phyloP scores from a whole-genome alignment of 441 rosid genomes.

The Mallotus japonicus region DNA sequence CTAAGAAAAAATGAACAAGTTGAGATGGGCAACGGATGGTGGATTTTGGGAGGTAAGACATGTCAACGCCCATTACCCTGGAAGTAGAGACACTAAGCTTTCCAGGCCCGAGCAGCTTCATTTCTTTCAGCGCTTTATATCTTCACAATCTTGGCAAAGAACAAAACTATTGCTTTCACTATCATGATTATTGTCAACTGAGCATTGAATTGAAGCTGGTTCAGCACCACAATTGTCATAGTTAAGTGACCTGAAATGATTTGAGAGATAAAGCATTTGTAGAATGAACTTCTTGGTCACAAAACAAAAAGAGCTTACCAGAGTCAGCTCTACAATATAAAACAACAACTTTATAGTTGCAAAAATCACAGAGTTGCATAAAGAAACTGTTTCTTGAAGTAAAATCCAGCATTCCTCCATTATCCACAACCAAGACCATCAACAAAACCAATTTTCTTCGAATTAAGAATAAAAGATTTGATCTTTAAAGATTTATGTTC shows the following conservation, averaged over 20 bases:
- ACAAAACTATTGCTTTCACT: conserved; percentile 26
- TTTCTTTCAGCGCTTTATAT: no score
- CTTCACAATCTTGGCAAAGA: conserved; percentile 43
- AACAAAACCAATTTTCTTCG: no score
- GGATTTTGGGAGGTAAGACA: conserved; percentile 78
- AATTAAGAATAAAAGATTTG: no score
- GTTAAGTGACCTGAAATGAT: conserved; percentile 44
- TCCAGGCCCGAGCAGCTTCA: no score
- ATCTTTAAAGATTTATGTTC: no score
- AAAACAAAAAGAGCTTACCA: conserved; percentile 46
- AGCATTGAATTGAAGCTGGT: conserved; percentile 34
- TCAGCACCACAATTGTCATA: conserved; percentile 38
- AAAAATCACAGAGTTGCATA: conserved; percentile 38
- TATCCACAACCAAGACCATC: neutral
- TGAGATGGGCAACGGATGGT: conserved; percentile 77
- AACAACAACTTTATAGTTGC: conserved; percentile 37
- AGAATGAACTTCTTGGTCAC: conserved; percentile 49
- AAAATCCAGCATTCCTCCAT: conserved; percentile 19
- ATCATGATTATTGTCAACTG: neutral
- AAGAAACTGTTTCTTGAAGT: conserved; percentile 16
- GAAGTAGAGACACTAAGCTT: no score
- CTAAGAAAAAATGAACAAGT: conserved; percentile 49
- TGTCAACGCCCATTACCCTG: conserved; percentile 67
- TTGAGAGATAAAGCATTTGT: conserved; percentile 47
- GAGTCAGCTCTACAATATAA: conserved; percentile 47